Conservation (phyloP, 805 yeast genomes). For the Lipomyces spencermartinsiae region DNA sequence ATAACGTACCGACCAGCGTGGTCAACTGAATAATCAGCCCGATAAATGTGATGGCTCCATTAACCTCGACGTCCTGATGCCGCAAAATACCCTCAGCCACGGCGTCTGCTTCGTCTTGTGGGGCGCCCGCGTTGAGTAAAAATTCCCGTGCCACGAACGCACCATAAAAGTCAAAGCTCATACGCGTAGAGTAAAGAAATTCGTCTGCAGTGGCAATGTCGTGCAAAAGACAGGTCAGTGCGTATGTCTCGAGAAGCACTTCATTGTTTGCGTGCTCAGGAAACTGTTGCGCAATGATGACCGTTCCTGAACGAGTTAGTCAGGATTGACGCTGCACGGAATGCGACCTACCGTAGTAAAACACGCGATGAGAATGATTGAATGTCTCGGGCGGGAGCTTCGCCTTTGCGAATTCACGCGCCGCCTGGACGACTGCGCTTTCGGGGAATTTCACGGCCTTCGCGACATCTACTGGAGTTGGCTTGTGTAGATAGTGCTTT, state of each 20-base stretch:
- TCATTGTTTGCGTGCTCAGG: conserved; percentile 36
- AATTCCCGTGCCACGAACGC: conserved; percentile 38
- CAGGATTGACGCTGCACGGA: neutral
- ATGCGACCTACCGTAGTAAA: conserved; percentile 18
- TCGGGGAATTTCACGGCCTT: conserved; percentile 10
- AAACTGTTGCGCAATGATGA: conserved; percentile 33
- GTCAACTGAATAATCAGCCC: conserved; percentile 39
- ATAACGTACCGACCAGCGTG: conserved; percentile 37
- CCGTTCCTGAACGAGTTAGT: conserved; percentile 3
- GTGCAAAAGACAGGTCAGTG: conserved; percentile 37
- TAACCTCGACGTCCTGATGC: conserved; percentile 39
- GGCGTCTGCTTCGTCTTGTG: conserved; percentile 39
- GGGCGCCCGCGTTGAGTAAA: conserved; percentile 22
- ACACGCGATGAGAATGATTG: conserved; percentile 23
- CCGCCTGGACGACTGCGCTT: conserved; percentile 16
- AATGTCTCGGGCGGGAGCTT: conserved; percentile 22
- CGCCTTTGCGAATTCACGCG: conserved; percentile 11
- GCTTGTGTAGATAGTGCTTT: conserved; percentile 11
- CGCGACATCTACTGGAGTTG: conserved; percentile 18
- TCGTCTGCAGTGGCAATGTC: conserved; percentile 40
- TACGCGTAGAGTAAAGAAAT: conserved; percentile 33
- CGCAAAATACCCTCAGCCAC: conserved; percentile 39
- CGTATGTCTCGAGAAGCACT: conserved; percentile 32
- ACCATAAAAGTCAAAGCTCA: conserved; percentile 42
- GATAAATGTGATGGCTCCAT: conserved; percentile 36